Evolutionary conservation across 1,284 basidiomycete genomes (phyloP), one percentile per base, ranked within the genome.

Genomic region (Tilletia indica): DNA sequence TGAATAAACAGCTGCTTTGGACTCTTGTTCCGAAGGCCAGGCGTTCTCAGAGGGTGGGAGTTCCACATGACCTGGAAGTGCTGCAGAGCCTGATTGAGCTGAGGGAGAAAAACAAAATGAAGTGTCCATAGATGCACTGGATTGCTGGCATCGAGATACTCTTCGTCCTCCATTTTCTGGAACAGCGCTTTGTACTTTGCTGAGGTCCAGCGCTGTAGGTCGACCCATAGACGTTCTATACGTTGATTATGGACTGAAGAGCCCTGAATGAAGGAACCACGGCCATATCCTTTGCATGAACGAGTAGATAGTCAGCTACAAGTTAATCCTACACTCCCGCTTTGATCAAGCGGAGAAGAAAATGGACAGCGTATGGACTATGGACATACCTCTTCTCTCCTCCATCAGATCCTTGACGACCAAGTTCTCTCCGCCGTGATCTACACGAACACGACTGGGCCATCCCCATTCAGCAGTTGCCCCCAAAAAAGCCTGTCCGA

Each of bases 321-420:
- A n/a, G n/a, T n/a, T n/a, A n/a, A n/a, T n/a, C n/a, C n/a, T n/a
- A n/a, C n/a, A n/a, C n/a, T n/a, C n/a, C n/a, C n/a, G n/a, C n/a
- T n/a, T n/a, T n/a, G n/a, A n/a, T n/a, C n/a, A n/a, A n/a, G n/a
- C n/a, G n/a, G n/a, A n/a, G n/a, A n/a, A n/a, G n/a, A n/a, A n/a
- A n/a, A n/a, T n/a, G n/a, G n/a, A n/a, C n/a, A n/a, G n/a, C n/a
- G n/a, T n/a, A n/a, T n/a, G n/a, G n/a, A n/a, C n/a, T n/a, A n/a
- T n/a, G n/a, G n/a, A 21, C 54, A 14, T 21, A 61, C 58, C 58
- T 31, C 58, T 61, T 14, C 19, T 25, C 19, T 31, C 58, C 34
- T 61, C 58, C 58, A 61, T 36, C 3, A 61, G 58, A 61, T 61
- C 36, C 58, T 61, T 12, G n/a, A n/a, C n/a, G n/a, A n/a, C n/a